These are phyloP conservation scores for Polyporus arcularius DNA, from an alignment of 768 basidiomycete species.

Conservation along the genomic window DNA sequence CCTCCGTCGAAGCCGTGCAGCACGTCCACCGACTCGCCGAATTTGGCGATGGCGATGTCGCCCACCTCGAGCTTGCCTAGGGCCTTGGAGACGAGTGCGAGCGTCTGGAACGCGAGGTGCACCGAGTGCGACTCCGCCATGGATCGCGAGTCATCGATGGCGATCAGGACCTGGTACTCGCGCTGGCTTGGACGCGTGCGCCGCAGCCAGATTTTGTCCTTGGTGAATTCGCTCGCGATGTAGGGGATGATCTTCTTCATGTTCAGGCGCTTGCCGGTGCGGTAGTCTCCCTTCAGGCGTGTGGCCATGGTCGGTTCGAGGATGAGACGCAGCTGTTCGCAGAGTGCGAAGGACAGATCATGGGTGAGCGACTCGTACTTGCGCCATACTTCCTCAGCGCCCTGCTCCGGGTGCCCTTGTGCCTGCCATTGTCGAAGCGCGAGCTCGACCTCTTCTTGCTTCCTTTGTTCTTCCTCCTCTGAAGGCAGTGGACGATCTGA, in stretches of 20 bases:
- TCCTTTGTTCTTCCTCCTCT: conserved; percentile 28
- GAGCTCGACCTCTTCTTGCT: conserved; percentile 42
- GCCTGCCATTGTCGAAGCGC: conserved; percentile 64
- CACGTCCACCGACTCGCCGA: conserved; percentile 86
- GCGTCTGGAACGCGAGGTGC: conserved; percentile 91
- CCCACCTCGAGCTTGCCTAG: conserved; percentile 91
- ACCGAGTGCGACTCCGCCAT: conserved; percentile 94
- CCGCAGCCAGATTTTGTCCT: conserved; percentile 98
- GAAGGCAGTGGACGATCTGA: conserved; percentile 6
- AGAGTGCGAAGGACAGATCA: conserved; percentile 87
- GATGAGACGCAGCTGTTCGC: conserved; percentile 95
- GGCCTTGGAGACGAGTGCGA: conserved; percentile 89
- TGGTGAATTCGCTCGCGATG: conserved; percentile 98
- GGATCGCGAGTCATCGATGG: conserved; percentile 94
- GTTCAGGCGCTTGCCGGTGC: conserved; percentile 95
- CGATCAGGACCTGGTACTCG: conserved; percentile 93
- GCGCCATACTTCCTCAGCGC: conserved; percentile 84
- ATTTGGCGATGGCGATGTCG: conserved; percentile 89
- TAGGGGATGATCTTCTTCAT: conserved; percentile 99
- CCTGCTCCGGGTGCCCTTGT: conserved; percentile 52
- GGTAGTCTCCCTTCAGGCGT: conserved; percentile 93
- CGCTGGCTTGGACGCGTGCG: conserved; percentile 91
- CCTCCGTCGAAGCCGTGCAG: conserved; percentile 85
- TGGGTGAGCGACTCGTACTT: conserved; percentile 89
- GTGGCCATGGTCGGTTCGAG: conserved; percentile 94